Evolutionary conservation across 2,329 filamentous ascomycete species (phyloP), one percentile per base, ranked within the genome.

Genomic region (Mycogone perniciosa): DNA sequence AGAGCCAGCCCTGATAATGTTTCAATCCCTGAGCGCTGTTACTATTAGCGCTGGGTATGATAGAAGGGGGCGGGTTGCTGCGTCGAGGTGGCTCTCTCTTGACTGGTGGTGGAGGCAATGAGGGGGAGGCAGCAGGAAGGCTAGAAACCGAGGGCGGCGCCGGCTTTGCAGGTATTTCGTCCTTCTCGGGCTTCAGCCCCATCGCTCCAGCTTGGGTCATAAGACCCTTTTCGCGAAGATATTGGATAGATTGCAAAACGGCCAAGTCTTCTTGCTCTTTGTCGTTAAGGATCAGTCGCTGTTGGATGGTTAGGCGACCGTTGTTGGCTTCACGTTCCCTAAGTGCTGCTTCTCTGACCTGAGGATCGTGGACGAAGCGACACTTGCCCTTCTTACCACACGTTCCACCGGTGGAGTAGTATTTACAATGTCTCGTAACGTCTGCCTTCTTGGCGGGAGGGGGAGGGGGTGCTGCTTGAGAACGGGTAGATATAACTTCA

Each of bases 351-450:
- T 82, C 80, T 58, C 82, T 76, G 52, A 83, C 77, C 55, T 78
- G 76, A 13, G 77, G 75, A 63, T 86, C 82, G 65, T 86, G 82
- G 56, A 84, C 80, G 69, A 86, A 86, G 69, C 82, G 82, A 73
- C 82, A 86, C 81, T 85, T 85, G 80, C 81, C 80, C 77, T 84
- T 84, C 76, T 86, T 86, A 47, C 82, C 82, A 68, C 82, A 86
- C 52, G 75, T 82, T 54, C 82, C 82, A 57, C 82, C 82, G 47
- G 82, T 85, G 37, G 82, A 83, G 64, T 79, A 86, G 66, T 86
- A 86, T 68, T 86, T 86, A 78, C 82, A 86, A 61, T 85, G 82
- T 56, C 79, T 81, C 46, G 79, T 76, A 39, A 82, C 75, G 60
- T 85, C 81, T 45, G 81, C 81, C 62, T 77, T 75, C 65, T 78